Evolutionary conservation across 495 filamentous ascomycete species (phyloP).

Genomic region (Aspergillus panamensis): DNA sequence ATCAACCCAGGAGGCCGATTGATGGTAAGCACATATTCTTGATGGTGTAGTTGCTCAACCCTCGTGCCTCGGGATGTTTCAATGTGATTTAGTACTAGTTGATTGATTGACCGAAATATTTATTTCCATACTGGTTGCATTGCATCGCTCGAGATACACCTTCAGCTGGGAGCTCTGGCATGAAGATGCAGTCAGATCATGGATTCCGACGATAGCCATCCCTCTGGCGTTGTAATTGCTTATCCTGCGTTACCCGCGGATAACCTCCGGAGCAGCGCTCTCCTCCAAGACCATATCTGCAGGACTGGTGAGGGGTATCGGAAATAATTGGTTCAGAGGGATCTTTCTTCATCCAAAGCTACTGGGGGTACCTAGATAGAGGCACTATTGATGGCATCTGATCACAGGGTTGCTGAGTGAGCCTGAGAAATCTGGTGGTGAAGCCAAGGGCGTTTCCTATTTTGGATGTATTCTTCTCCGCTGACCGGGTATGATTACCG

Average conservation of each 20-base stretch:
- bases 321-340: background rate
- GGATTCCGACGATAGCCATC: conserved; percentile 13
- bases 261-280: conserved; percentile 3
- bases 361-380: too few species aligned
- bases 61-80: background rate
- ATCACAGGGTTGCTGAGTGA: background rate
- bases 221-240: background rate
- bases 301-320: background rate
- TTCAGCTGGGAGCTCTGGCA: too few species aligned
- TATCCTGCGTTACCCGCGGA: conserved; percentile 21
- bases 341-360: background rate
- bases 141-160: background rate
- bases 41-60: background rate
- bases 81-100: background rate
- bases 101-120: background rate
- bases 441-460: background rate
- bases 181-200: background rate
- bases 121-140: background rate
- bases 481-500: conserved; percentile 4
- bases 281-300: background rate
- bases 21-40: background rate
- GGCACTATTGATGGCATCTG: background rate
- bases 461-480: conserved; percentile 16
- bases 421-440: background rate
- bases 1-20: background rate